These are phyloP conservation scores for Berberis vulgaris DNA, from an alignment of 164 flowering plant species.

Conservation along the genomic window DNA sequence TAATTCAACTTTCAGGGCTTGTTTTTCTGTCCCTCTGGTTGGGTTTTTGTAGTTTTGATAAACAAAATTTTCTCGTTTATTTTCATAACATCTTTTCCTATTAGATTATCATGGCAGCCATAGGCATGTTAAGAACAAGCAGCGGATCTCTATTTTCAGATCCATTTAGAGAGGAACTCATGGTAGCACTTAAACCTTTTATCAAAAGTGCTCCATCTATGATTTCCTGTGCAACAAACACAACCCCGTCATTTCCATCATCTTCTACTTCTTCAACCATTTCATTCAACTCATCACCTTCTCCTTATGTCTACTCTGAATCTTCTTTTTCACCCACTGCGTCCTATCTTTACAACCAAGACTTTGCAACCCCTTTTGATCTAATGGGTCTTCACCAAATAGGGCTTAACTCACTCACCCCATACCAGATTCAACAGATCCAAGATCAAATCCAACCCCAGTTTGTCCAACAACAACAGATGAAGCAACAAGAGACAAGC, in stretches of 20 bases:
- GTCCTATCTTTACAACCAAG: conserved; percentile 13
- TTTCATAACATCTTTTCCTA: background rate
- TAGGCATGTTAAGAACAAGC: conserved; percentile 31
- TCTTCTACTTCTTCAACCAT: conserved; percentile 5
- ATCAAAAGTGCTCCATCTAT: conserved; percentile 55
- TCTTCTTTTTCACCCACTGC: background rate
- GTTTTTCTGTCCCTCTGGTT: conserved; percentile 53
- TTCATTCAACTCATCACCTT: conserved; percentile 11
- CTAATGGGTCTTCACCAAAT: conserved; percentile 24
- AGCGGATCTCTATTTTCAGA: conserved; percentile 17
- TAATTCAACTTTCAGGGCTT: conserved; percentile 23
- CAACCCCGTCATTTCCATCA: conserved; percentile 16
- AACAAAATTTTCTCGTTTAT: background rate
- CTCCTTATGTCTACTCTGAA: conserved; percentile 6
- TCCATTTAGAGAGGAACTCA: conserved; percentile 55
- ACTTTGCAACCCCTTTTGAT: conserved; percentile 5
- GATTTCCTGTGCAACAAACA: conserved; percentile 4
- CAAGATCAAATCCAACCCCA: conserved; percentile 37
- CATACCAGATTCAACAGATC: conserved; percentile 52
- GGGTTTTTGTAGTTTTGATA: conserved; percentile 7
- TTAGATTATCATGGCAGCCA: conserved; percentile 39
- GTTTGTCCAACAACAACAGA: conserved; percentile 9
- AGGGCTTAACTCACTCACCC: conserved; percentile 48
- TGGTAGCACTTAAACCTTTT: conserved; percentile 96
- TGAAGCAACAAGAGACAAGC: conserved; percentile 8